Conservation (phyloP, 2,329 filamentous ascomycete genomes). For the Fusarium devonianum region DNA sequence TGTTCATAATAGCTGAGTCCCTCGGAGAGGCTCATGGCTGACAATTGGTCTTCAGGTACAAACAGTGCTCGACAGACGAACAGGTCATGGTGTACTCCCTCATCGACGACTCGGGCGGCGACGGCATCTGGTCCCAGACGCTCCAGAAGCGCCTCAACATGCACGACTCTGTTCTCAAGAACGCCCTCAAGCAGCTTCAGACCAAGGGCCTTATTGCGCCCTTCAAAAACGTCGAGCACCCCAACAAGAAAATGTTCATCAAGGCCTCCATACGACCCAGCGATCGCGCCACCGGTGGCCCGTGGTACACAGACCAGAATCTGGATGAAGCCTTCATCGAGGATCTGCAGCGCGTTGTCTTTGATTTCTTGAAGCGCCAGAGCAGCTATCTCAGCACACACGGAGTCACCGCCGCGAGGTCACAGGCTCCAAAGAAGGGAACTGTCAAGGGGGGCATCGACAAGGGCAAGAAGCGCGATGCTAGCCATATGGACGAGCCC, state of each 20-base stretch:
- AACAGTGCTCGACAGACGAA: conserved; percentile 71
- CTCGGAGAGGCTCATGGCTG: conserved; percentile 7
- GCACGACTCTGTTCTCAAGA: conserved; percentile 82
- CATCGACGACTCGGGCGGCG: conserved; percentile 84
- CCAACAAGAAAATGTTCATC: conserved; percentile 96
- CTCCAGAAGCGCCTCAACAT: conserved; percentile 82
- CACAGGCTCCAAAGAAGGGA: conserved; percentile 63
- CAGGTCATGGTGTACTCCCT: conserved; percentile 84
- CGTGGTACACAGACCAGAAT: conserved; percentile 92
- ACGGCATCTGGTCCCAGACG: conserved; percentile 90
- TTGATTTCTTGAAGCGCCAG: conserved; percentile 73
- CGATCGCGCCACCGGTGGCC: conserved; percentile 89
- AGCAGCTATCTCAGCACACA: conserved; percentile 70
- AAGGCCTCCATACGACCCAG: conserved; percentile 82
- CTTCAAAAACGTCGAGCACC: conserved; percentile 91
- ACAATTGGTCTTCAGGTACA: conserved; percentile 55
- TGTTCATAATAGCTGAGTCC: conserved; percentile 19
- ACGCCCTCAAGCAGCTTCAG: conserved; percentile 84
- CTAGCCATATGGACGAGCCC: conserved; percentile 48
- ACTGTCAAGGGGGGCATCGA: conserved; percentile 57
- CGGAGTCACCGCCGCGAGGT: conserved; percentile 43
- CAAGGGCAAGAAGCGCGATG: conserved; percentile 60
- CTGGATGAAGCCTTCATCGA: conserved; percentile 90
- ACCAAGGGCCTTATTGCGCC: conserved; percentile 82
- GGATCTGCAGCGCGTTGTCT: conserved; percentile 74